Evolutionary conservation across 208 protist species (phyloP).

Genomic region (Trypanosoma lewisi): DNA sequence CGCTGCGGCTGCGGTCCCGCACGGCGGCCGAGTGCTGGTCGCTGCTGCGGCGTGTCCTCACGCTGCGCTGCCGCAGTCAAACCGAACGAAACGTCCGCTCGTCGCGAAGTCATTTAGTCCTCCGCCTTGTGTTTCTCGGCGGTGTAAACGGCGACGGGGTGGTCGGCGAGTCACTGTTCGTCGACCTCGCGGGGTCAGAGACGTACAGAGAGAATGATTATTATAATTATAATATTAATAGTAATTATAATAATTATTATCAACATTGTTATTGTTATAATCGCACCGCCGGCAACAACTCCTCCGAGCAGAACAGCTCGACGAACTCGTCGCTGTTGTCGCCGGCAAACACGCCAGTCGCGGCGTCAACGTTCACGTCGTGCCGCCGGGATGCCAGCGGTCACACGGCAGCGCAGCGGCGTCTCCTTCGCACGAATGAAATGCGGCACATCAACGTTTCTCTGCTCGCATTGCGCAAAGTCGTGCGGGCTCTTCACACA

Average conservation of each 20-base stretch:
- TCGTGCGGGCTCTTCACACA: slow-evolving; percentile 51
- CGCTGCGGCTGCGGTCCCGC: slow-evolving; percentile 34
- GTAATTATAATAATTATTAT: too few species aligned
- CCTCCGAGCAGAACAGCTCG: neutral
- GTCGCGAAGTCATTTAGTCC: slow-evolving; percentile 21
- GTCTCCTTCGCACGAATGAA: slow-evolving; percentile 28
- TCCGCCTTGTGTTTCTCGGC: slow-evolving; percentile 19
- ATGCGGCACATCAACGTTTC: slow-evolving; percentile 77
- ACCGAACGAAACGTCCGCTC: slow-evolving; percentile 46
- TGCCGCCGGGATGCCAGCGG: slow-evolving; percentile 8
- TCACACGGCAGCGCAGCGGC: slow-evolving; percentile 25
- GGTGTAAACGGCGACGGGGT: neutral
- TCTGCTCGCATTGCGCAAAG: slow-evolving; percentile 77
- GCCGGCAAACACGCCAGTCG: neutral
- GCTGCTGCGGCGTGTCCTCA: slow-evolving; percentile 34
- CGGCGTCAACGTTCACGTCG: slow-evolving; percentile 5
- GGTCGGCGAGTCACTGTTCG: slow-evolving; percentile 47
- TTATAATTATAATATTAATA: slow-evolving; percentile 6
- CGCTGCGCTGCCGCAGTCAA: slow-evolving; percentile 36
- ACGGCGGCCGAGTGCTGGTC: slow-evolving; percentile 29
- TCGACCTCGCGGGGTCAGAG: slow-evolving; percentile 73
- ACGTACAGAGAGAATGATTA: slow-evolving; percentile 27
- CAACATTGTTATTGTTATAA: too few species aligned
- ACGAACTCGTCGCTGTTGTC: neutral
- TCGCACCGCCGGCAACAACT: neutral